Percentiles rank a stretch among this genome's conserved stretches.
phyloP scores from a whole-genome alignment of 2,329 filamentous ascomycete genomes.

The Claviceps fusiformis region DNA sequence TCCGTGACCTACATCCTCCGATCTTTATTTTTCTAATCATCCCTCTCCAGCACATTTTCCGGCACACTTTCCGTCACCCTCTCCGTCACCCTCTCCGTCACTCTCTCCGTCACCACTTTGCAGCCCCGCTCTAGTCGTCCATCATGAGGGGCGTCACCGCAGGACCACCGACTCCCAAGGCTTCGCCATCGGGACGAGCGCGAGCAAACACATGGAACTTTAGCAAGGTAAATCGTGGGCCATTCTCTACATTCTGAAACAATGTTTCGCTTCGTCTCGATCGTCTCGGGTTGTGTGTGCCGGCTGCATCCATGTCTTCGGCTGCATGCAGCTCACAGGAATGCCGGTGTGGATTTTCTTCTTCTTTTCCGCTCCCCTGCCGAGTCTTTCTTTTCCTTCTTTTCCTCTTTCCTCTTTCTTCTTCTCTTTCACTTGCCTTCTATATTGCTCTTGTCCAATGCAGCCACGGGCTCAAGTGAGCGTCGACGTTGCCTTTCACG shows the following conservation, averaged over 20 bases:
- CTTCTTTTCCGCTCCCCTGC: too few species aligned
- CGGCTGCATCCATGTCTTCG: neutral
- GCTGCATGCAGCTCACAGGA: neutral
- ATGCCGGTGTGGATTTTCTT: neutral
- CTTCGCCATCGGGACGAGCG: slow-evolving; percentile 15
- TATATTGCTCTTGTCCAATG: neutral
- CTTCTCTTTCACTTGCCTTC: neutral
- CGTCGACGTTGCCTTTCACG: neutral
- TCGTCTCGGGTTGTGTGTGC: neutral
- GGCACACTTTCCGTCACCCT: too few species aligned
- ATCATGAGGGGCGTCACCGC: slow-evolving; percentile 19
- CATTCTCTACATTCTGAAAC: neutral
- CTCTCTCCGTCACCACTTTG: neutral
- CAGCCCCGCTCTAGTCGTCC: neutral
- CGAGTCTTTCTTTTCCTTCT: neutral
- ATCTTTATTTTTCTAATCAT: neutral
- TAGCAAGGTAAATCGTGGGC: slow-evolving; percentile 20
- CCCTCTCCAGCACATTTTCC: neutral
- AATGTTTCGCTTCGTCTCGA: neutral
- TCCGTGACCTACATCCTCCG: neutral
- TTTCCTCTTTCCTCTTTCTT: neutral
- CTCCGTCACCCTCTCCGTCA: neutral
- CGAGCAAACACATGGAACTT: slow-evolving; percentile 28
- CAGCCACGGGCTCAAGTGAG: slow-evolving; percentile 1
- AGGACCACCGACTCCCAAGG: slow-evolving; percentile 17